Percentiles rank a stretch among this genome's conserved stretches.
Conservation (phyloP, 305 asterid species). For the Withania somnifera region DNA sequence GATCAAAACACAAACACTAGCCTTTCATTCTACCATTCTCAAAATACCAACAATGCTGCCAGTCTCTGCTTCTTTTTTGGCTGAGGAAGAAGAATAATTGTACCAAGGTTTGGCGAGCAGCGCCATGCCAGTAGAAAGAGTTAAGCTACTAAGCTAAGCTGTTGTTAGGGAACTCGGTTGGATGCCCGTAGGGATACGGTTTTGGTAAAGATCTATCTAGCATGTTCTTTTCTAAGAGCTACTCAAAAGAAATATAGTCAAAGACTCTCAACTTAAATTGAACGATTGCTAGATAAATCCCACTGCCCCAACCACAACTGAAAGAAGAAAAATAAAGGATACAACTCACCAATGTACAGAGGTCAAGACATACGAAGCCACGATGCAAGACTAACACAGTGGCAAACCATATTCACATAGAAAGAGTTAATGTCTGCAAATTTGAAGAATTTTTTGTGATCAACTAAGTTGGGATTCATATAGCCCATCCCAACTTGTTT, state of each 20-base stretch:
- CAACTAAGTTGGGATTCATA: background rate
- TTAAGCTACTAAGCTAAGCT: background rate
- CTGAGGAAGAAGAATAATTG: too few species aligned
- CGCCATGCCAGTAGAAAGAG: background rate
- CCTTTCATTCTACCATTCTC: background rate
- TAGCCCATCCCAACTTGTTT: background rate
- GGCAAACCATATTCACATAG: too few species aligned
- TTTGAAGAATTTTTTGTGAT: too few species aligned
- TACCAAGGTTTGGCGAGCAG: background rate
- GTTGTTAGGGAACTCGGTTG: background rate
- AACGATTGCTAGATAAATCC: too few species aligned
- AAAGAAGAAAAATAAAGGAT: too few species aligned
- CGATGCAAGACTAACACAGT: too few species aligned
- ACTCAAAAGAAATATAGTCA: background rate
- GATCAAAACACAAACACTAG: background rate
- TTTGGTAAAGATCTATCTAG: background rate
- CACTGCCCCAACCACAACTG: too few species aligned
- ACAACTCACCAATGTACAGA: too few species aligned
- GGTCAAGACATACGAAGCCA: too few species aligned
- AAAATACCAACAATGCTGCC: background rate
- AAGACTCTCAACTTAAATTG: too few species aligned
- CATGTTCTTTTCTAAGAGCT: background rate
- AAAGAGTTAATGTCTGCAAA: too few species aligned
- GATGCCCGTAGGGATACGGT: background rate
- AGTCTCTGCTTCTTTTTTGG: background rate